A percentile compares a stretch with the other conserved stretches of the same genome.
These are phyloP conservation scores for Penicillium verrucosum DNA, from an alignment of 2,329 filamentous ascomycete genomes.

Conservation along the genomic window DNA sequence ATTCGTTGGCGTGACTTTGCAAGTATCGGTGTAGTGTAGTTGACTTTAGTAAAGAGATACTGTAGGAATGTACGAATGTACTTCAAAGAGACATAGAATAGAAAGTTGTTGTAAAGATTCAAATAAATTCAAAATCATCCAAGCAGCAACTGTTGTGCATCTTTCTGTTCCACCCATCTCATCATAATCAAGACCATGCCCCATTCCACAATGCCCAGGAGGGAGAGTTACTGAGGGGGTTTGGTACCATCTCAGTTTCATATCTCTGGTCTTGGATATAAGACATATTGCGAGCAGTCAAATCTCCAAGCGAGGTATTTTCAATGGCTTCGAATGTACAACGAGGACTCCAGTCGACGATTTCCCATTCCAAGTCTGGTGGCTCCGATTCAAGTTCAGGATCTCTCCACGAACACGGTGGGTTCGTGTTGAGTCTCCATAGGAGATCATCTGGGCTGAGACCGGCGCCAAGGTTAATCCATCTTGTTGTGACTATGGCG, in stretches of 20 bases:
- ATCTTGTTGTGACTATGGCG: background rate
- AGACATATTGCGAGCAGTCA: background rate
- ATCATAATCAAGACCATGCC: background rate
- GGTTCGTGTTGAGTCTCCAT: background rate
- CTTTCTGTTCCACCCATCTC: background rate
- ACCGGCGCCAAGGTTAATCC: background rate
- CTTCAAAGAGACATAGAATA: background rate
- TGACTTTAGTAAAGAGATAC: background rate
- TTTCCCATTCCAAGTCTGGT: too few relatives aligned
- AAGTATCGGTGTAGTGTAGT: background rate
- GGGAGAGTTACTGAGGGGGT: too few relatives aligned
- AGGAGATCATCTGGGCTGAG: background rate
- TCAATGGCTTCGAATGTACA: background rate
- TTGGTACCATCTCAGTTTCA: background rate
- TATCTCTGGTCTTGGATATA: background rate
- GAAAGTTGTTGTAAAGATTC: background rate
- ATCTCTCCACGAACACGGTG: background rate
- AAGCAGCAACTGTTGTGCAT: background rate
- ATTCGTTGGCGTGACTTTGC: conserved; percentile 2
- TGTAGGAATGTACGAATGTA: background rate
- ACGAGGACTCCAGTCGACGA: background rate
- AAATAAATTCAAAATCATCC: background rate
- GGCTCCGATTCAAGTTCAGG: too few relatives aligned
- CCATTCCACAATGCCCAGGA: background rate
- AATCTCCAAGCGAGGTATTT: background rate